A percentile compares a stretch with the other conserved stretches of the same genome.
These are phyloP conservation scores for Mercurialis annua DNA, from an alignment of 345 rosid genomes.

Conservation along the genomic window DNA sequence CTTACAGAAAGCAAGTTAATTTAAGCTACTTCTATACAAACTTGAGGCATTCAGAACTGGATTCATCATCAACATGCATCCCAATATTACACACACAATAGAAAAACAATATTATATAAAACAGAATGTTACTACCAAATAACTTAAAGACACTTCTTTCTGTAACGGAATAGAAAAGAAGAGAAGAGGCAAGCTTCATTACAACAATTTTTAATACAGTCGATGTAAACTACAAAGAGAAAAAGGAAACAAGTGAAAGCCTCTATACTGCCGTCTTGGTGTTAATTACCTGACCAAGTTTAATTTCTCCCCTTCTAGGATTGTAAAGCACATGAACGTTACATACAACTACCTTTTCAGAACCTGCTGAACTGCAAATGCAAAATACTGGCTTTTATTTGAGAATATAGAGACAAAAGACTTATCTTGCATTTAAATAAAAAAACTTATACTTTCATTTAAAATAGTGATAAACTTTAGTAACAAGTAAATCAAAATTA, in stretches of 20 bases:
- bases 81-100: neutral
- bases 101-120: neutral
- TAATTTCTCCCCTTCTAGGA: conserved; percentile 94
- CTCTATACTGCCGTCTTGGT: conserved; percentile 1
- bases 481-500: neutral
- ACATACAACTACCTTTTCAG: conserved; percentile 64
- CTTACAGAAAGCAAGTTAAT: conserved; percentile 20
- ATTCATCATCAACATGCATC: neutral
- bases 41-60: neutral
- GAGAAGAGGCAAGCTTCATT: neutral
- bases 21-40: neutral
- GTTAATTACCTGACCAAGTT: conserved; percentile 81
- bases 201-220: neutral
- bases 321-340: conserved; percentile 94
- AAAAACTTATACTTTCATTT: neutral
- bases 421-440: neutral
- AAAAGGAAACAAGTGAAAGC: neutral
- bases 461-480: neutral
- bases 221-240: neutral
- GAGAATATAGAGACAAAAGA: neutral
- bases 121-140: neutral
- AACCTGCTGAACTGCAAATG: conserved; percentile 46
- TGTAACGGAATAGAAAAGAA: neutral
- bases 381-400: conserved; percentile 4
- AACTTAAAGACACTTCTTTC: neutral